Conservation (phyloP, 768 basidiomycete species). For the Vararia minispora region DNA sequence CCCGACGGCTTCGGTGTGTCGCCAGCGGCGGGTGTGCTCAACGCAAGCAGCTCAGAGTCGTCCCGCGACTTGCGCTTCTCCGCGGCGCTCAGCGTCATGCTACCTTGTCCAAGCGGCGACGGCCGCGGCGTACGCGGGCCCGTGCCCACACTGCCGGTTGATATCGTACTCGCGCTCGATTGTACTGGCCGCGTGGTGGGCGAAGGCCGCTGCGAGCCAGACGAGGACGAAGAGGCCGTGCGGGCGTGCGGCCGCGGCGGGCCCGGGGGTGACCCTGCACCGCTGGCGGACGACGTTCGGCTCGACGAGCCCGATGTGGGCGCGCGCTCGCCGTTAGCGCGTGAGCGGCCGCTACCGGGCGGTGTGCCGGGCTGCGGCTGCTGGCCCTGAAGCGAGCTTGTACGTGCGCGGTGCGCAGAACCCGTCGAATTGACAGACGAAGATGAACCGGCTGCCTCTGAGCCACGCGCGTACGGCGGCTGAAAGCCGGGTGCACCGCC, state of each 20-base stretch:
- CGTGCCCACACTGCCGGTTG: no score
- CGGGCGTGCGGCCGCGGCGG: constrained; percentile 34
- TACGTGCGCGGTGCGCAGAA: constrained; percentile 48
- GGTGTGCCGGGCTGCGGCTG: constrained; percentile 16
- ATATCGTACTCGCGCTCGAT: no score
- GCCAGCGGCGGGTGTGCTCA: no score
- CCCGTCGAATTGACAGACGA: constrained; percentile 63
- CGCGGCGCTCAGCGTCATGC: constrained; percentile 42
- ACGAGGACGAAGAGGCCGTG: constrained; percentile 35
- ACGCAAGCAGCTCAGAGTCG: constrained; percentile 54
- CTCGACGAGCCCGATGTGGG: constrained; percentile 13
- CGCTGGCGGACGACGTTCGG: constrained; percentile 12
- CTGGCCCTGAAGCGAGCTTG: constrained; percentile 57
- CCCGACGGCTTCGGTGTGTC: constrained; percentile 33
- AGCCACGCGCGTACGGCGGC: constrained; percentile 68
- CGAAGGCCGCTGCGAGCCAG: constrained; percentile 27
- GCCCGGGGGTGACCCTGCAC: no score
- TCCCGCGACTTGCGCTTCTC: constrained; percentile 73
- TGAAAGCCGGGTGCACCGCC: constrained; percentile 34
- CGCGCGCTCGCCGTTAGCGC: constrained; percentile 1
- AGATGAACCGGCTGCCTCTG: constrained; percentile 72
- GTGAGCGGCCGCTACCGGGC: constrained; percentile 4
- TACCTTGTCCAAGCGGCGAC: constrained; percentile 62
- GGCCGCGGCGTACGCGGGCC: constrained; percentile 27
- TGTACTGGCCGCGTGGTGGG: constrained; percentile 16